These are phyloP conservation scores for Boletus sp. DNA, from an alignment of 768 basidiomycete species.

Conservation along the genomic window DNA sequence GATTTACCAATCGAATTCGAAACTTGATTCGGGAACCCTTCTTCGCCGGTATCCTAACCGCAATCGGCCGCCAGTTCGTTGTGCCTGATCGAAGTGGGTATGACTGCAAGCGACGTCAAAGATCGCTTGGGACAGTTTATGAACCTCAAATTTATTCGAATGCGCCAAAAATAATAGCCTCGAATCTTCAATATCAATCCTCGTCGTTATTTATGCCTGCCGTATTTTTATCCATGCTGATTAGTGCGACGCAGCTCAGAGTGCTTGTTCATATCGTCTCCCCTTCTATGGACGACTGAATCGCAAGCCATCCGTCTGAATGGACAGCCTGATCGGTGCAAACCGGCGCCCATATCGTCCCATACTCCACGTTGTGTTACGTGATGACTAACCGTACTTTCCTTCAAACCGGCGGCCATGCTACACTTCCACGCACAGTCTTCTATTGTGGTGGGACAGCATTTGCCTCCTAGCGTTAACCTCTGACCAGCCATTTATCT, in stretches of 20 bases:
- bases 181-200: conserved; percentile 1
- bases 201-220: conserved; percentile 20
- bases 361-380: conserved; percentile 15
- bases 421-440: conserved; percentile 23
- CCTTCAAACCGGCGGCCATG: conserved; percentile 24
- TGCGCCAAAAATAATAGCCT: conserved; percentile 35
- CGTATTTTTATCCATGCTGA: conserved; percentile 23
- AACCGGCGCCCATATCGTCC: conserved; percentile 8
- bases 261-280: neutral
- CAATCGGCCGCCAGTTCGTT: conserved; percentile 1
- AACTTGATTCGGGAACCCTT: conserved; percentile 2
- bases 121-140: conserved; percentile 12
- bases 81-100: conserved; percentile 30
- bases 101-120: conserved; percentile 26
- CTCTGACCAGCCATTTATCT: conserved; percentile 11
- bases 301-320: neutral
- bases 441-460: conserved; percentile 7
- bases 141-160: conserved; percentile 25
- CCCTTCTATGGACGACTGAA: neutral
- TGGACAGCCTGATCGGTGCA: neutral
- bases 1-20: neutral
- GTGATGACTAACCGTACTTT: conserved; percentile 22
- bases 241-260: neutral
- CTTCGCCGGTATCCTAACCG: conserved; percentile 14
- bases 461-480: conserved; percentile 1